phyloP scores from a whole-genome alignment of 139 green algal genomes.

The Picocystis salinarum region DNA sequence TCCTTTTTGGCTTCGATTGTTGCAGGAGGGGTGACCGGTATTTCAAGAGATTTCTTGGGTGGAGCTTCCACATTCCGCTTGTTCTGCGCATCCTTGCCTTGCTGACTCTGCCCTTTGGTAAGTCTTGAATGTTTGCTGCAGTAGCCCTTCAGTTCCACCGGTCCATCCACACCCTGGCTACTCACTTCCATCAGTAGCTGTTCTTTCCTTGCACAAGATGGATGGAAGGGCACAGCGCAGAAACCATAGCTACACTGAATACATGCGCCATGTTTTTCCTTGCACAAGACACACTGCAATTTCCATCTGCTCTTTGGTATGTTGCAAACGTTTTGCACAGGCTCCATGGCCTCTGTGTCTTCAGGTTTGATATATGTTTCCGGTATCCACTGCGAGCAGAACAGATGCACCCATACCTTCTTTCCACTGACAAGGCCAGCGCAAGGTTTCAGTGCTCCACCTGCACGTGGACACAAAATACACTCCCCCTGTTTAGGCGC shows the following conservation, averaged over 20 bases:
- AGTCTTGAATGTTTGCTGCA: conserved; percentile 1
- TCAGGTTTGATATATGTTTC: conserved; percentile 18
- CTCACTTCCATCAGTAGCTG: conserved; percentile 14
- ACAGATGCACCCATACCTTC: conserved; percentile 8
- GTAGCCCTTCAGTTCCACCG: conserved; percentile 9
- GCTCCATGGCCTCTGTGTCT: conserved; percentile 16
- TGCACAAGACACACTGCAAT: conserved; percentile 16
- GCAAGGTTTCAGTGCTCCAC: conserved; percentile 16
- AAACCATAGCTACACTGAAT: conserved; percentile 22
- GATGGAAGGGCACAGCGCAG: conserved; percentile 16
- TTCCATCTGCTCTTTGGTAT: conserved; percentile 9
- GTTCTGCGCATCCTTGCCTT: too few species aligned
- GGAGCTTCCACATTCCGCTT: too few species aligned
- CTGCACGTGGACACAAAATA: conserved; percentile 7
- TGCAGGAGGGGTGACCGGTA: too few species aligned
- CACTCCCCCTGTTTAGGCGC: conserved; percentile 1
- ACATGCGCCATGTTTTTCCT: conserved; percentile 12
- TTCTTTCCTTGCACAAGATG: conserved; percentile 13
- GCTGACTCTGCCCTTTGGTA: too few species aligned
- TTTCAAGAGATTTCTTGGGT: too few species aligned
- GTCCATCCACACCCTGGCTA: conserved; percentile 2
- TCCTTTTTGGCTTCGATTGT: too few species aligned
- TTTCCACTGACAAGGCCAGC: neutral
- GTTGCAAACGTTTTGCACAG: conserved; percentile 11
- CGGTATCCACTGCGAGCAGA: conserved; percentile 25